Evolutionary conservation across 2,329 filamentous ascomycete genomes (phyloP).

Genomic region (Harringtonia aguacate): DNA sequence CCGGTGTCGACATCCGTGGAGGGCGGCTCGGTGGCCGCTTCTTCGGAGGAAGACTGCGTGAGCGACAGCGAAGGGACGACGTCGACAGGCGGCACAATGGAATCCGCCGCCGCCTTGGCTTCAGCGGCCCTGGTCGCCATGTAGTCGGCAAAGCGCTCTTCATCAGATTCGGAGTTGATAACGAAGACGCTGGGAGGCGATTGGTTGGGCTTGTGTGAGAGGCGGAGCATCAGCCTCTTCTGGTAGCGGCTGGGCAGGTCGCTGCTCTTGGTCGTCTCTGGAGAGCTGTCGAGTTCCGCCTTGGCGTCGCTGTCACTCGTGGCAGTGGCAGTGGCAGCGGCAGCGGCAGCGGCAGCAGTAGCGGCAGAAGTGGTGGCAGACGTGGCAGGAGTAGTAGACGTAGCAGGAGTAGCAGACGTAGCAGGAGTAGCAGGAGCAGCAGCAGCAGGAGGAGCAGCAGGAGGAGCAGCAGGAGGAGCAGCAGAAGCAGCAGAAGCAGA

Average conservation of each 20-base stretch:
- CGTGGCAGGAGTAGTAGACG: no score
- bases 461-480: neutral
- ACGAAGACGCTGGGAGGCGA: constrained; percentile 8
- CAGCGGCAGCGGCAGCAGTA: neutral
- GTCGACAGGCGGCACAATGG: no score
- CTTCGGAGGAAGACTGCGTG: no score
- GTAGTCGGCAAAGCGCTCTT: constrained; percentile 6
- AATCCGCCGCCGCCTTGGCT: neutral
- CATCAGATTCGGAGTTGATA: constrained; percentile 5
- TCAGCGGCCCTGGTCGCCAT: constrained; percentile 2
- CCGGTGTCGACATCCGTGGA: no score
- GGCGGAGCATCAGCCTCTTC: constrained; percentile 8
- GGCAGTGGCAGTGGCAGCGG: neutral
- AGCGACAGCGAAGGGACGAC: no score
- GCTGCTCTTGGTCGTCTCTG: neutral
- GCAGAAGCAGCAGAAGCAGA: neutral
- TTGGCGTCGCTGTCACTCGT: neutral
- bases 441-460: neutral
- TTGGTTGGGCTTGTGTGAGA: constrained; percentile 5
- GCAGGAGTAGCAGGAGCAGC: neutral
- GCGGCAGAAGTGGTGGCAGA: no score
- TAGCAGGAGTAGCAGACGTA: no score
- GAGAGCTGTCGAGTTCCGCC: neutral
- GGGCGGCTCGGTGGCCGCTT: no score
- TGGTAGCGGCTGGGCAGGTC: neutral